Conservation (phyloP, 768 basidiomycete species). For the Albatrellus ellisii region DNA sequence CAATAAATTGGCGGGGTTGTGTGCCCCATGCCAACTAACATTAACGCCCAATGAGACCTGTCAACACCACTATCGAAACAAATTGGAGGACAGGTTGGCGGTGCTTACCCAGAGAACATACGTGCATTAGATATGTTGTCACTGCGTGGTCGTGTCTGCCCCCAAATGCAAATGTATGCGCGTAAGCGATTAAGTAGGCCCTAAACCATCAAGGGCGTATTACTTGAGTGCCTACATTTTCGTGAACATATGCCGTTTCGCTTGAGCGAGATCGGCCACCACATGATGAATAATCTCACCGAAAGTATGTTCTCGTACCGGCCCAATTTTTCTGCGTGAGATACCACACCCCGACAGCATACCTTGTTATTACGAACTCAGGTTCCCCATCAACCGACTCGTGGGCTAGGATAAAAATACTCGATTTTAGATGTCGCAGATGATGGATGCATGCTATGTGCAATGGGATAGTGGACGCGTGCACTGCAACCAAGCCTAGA, state of each 20-base stretch:
- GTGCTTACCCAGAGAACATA: slow-evolving; percentile 82
- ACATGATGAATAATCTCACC: slow-evolving; percentile 34
- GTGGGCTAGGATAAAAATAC: slow-evolving; percentile 91
- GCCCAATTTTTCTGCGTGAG: slow-evolving; percentile 74
- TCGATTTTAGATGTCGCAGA: slow-evolving; percentile 79
- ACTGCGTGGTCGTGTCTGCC: slow-evolving; percentile 98
- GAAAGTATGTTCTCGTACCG: slow-evolving; percentile 89
- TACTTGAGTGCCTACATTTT: slow-evolving; percentile 47
- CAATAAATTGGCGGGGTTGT: slow-evolving; percentile 75
- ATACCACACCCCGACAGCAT: slow-evolving; percentile 99
- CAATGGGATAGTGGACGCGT: slow-evolving; percentile 81
- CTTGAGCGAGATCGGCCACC: not conserved
- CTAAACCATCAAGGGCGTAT: slow-evolving; percentile 96
- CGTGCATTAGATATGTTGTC: slow-evolving; percentile 92
- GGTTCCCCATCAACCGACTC: slow-evolving; percentile 93
- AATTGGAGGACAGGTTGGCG: not conserved
- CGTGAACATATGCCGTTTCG: not conserved
- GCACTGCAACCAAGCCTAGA: slow-evolving; percentile 69
- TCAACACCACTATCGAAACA: not conserved
- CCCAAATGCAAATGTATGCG: slow-evolving; percentile 92
- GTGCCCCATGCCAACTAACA: slow-evolving; percentile 98
- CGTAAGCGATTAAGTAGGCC: slow-evolving; percentile 96
- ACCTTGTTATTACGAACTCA: slow-evolving; percentile 90
- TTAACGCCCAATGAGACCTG: slow-evolving; percentile 89
- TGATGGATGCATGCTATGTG: slow-evolving; percentile 99